Percentiles rank a stretch among this genome's conserved stretches.
Evolutionary conservation across 345 rosid species (phyloP).

Genomic region (Salix koriyanagi): DNA sequence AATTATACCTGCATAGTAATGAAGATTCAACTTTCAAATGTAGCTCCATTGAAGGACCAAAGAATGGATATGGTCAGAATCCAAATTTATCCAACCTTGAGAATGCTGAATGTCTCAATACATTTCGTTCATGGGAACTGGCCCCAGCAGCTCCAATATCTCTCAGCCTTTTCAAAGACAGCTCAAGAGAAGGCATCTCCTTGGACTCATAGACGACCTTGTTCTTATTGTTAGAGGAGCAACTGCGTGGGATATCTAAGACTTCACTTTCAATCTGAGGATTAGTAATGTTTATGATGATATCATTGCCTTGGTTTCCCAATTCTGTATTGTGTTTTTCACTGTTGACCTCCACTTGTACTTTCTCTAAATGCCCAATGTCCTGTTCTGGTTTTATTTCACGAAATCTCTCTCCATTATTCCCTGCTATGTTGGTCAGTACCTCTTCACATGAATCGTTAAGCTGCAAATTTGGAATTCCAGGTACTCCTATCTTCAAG

Average conservation of each 20-base stretch:
- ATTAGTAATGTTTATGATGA: conserved; percentile 12
- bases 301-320: conserved; percentile 21
- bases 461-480: conserved; percentile 20
- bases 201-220: conserved; percentile 14
- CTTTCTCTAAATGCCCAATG: conserved; percentile 20
- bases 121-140: conserved; percentile 27
- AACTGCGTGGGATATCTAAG: conserved; percentile 15
- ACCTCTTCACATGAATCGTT: conserved; percentile 21
- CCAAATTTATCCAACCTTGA: conserved; percentile 34
- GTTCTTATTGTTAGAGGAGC: conserved; percentile 21
- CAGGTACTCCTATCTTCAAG: conserved; percentile 37
- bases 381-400: conserved; percentile 23
- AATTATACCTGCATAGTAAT: conserved; percentile 36
- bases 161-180: conserved; percentile 41
- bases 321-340: conserved; percentile 22
- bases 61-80: not conserved
- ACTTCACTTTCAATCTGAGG: conserved; percentile 24
- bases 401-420: conserved; percentile 19
- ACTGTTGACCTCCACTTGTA: conserved; percentile 22
- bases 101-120: conserved; percentile 49
- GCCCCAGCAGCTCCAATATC: conserved; percentile 26
- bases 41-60: not conserved
- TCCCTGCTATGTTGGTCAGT: conserved; percentile 7
- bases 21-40: conserved; percentile 8
- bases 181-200: conserved; percentile 42